Evolutionary conservation across 345 rosid species (phyloP).

Genomic region (Moricandia moricandioides): DNA sequence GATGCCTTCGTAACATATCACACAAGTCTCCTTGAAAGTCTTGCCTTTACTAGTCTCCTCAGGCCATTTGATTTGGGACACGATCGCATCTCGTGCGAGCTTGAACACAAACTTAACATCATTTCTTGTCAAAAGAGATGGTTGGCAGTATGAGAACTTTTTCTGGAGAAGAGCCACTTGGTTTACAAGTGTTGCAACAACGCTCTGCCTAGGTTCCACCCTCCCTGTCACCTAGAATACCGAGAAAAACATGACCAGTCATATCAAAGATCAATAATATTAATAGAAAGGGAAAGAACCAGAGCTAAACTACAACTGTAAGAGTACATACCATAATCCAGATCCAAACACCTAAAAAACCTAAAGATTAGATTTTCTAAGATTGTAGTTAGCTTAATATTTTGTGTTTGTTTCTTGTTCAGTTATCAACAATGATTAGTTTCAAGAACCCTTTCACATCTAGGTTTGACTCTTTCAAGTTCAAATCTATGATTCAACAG

Average conservation of each 20-base stretch:
- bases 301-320: background rate
- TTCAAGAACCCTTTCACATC: too few relatives aligned
- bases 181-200: constrained; percentile 45
- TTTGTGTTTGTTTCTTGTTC: too few relatives aligned
- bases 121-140: constrained; percentile 41
- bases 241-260: constrained; percentile 6
- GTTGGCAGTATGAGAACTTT: constrained; percentile 43
- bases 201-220: constrained; percentile 40
- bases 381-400: too few relatives aligned
- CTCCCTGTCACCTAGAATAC: constrained; percentile 51
- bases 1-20: constrained; percentile 67
- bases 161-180: constrained; percentile 46
- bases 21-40: constrained; percentile 59
- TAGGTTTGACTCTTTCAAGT: too few relatives aligned
- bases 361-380: too few relatives aligned
- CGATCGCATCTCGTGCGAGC: constrained; percentile 72
- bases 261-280: background rate
- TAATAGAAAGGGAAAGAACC: background rate
- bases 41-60: constrained; percentile 45
- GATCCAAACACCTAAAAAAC: too few relatives aligned
- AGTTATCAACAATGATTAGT: too few relatives aligned
- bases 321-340: background rate
- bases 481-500: too few relatives aligned
- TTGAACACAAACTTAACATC: constrained; percentile 54
- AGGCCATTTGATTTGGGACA: constrained; percentile 58